A percentile compares a stretch with the other conserved stretches of the same genome.
Conservation (phyloP, 2,329 filamentous ascomycete species). For the Alternaria sp. region DNA sequence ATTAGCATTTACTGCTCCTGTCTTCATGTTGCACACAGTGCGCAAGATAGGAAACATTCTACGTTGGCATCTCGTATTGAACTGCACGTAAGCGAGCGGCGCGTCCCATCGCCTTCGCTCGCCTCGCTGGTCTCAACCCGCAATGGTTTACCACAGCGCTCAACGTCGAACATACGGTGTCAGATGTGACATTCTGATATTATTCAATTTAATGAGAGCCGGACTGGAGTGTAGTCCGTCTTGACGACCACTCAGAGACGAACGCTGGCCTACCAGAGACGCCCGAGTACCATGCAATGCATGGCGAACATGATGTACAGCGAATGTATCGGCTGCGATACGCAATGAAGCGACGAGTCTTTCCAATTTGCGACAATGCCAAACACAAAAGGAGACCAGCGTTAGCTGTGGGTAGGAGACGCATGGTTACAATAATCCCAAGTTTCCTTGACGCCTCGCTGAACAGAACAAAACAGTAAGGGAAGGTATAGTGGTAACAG, state of each 20-base stretch:
- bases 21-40: neutral
- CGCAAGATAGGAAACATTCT: neutral
- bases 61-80: neutral
- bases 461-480: constrained; percentile 14
- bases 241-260: neutral
- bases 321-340: constrained; percentile 23
- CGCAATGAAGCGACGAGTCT: constrained; percentile 24
- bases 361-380: constrained; percentile 11
- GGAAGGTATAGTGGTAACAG: constrained; percentile 19
- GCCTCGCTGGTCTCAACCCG: neutral
- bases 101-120: neutral
- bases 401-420: constrained; percentile 16
- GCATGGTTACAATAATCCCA: constrained; percentile 17
- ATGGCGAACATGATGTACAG: constrained; percentile 27
- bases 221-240: neutral
- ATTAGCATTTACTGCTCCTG: neutral
- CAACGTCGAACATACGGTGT: neutral
- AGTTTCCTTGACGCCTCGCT: constrained; percentile 37
- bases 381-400: constrained; percentile 18
- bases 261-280: neutral
- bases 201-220: neutral
- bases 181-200: neutral
- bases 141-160: neutral
- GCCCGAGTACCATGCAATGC: neutral
- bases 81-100: neutral